Conservation (phyloP, 768 basidiomycete genomes). For the Calocera cornea region DNA sequence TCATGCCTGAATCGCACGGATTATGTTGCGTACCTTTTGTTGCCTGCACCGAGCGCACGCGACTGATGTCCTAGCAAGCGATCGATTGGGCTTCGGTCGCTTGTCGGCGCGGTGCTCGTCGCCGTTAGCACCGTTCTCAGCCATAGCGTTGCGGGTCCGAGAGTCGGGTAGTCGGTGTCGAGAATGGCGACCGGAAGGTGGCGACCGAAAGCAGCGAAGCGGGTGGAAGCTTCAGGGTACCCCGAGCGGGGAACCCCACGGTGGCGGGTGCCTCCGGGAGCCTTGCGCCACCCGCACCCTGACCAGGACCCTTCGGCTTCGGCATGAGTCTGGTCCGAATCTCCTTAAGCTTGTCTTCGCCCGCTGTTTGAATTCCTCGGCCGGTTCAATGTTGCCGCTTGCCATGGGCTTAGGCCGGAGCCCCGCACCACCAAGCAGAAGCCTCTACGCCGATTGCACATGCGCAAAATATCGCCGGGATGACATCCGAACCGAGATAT, state of each 20-base stretch:
- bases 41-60: slow-evolving; percentile 1
- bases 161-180: slow-evolving; percentile 1
- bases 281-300: too few species aligned
- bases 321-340: neutral
- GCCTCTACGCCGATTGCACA: neutral
- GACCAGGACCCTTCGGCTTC: neutral
- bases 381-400: neutral
- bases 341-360: neutral
- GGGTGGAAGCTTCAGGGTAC: slow-evolving; percentile 4
- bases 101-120: neutral
- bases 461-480: neutral
- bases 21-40: neutral
- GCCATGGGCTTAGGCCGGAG: neutral
- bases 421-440: neutral
- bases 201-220: slow-evolving; percentile 4
- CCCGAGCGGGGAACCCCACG: too few species aligned
- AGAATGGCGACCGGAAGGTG: neutral
- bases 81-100: neutral
- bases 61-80: neutral
- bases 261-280: too few species aligned
- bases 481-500: neutral
- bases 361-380: neutral
- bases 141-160: neutral
- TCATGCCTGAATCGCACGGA: neutral
- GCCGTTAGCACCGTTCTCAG: neutral